Percentiles rank a stretch among this genome's conserved stretches.
These are phyloP conservation scores for Quercus tomentella DNA, from an alignment of 331 rosid genomes.

Conservation along the genomic window DNA sequence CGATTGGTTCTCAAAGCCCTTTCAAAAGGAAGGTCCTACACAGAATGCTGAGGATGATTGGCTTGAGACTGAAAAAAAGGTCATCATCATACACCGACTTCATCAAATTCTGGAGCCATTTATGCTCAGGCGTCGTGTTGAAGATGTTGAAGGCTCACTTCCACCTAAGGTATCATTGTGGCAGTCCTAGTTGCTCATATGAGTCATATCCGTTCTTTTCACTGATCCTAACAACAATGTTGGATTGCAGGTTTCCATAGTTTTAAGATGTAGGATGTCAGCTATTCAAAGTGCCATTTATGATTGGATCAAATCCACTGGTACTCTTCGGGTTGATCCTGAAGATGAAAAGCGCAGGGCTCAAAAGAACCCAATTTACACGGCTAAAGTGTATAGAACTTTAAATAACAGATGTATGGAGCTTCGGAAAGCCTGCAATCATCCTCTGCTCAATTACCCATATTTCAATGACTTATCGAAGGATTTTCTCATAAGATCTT, in stretches of 20 bases:
- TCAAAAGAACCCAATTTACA: conserved; percentile 73
- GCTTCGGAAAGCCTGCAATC: conserved; percentile 96
- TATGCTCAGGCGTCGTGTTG: conserved; percentile 99
- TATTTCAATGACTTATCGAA: conserved; percentile 84
- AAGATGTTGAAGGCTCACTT: conserved; percentile 98
- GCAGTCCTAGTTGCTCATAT: conserved; percentile 13
- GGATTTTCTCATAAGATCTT: conserved; percentile 84
- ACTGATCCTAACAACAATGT: conserved; percentile 21
- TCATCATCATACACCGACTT: conserved; percentile 91
- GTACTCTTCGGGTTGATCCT: conserved; percentile 98
- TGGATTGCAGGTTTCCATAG: conserved; percentile 77
- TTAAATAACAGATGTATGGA: conserved; percentile 98
- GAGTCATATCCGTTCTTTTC: conserved; percentile 10
- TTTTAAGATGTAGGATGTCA: conserved; percentile 89
- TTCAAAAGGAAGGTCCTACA: conserved; percentile 82
- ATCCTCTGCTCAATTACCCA: conserved; percentile 94
- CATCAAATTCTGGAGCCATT: conserved; percentile 99
- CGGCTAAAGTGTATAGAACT: conserved; percentile 79
- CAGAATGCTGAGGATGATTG: conserved; percentile 93
- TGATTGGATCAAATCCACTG: conserved; percentile 97
- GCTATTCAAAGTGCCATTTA: conserved; percentile 90
- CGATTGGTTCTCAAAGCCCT: conserved; percentile 98
- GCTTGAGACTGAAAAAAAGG: conserved; percentile 99
- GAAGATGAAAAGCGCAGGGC: conserved; percentile 82
- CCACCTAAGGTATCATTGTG: conserved; percentile 76